A percentile compares a stretch with the other conserved stretches of the same genome.
phyloP scores from a whole-genome alignment of 129 eudicot genomes.

The Calendula officinalis region DNA sequence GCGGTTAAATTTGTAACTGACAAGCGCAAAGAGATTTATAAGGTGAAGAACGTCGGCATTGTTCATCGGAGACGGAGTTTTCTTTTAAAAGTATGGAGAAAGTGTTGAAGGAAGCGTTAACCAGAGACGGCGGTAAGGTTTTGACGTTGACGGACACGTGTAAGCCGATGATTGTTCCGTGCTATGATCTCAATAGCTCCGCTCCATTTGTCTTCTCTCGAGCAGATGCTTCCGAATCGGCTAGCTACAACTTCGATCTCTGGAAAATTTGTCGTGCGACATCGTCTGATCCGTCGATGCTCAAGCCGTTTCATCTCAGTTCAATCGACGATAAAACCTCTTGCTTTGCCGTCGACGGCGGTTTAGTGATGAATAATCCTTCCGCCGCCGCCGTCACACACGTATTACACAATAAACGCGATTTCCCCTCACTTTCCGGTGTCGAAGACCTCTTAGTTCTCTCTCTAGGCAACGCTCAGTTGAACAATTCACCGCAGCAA shows the following conservation, averaged over 20 bases:
- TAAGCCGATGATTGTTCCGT: constrained; percentile 87
- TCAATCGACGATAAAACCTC: constrained; percentile 66
- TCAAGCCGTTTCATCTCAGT: constrained; percentile 58
- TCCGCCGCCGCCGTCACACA: constrained; percentile 91
- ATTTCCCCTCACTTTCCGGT: constrained; percentile 71
- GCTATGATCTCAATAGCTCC: constrained; percentile 71
- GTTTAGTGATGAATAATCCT: constrained; percentile 91
- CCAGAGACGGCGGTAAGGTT: constrained; percentile 56
- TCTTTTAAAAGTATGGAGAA: constrained; percentile 59
- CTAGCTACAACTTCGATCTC: constrained; percentile 71
- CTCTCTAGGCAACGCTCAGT: constrained; percentile 74
- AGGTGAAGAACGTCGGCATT: constrained; percentile 35
- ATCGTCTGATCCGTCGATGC: constrained; percentile 69
- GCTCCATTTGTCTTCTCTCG: constrained; percentile 97
- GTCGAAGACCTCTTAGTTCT: constrained; percentile 74
- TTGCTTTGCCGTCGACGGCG: constrained; percentile 81
- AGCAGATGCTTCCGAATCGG: constrained; percentile 76
- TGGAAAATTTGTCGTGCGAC: constrained; percentile 93
- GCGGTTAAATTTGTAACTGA: constrained; percentile 44
- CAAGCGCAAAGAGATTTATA: constrained; percentile 40
- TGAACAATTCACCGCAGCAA: constrained; percentile 15
- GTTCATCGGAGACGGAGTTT: constrained; percentile 42
- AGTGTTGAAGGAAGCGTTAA: constrained; percentile 50
- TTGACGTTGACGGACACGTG: constrained; percentile 81
- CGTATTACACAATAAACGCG: constrained; percentile 78